Conservation (phyloP, 768 basidiomycete species). For the Rhodocollybia butyracea region DNA sequence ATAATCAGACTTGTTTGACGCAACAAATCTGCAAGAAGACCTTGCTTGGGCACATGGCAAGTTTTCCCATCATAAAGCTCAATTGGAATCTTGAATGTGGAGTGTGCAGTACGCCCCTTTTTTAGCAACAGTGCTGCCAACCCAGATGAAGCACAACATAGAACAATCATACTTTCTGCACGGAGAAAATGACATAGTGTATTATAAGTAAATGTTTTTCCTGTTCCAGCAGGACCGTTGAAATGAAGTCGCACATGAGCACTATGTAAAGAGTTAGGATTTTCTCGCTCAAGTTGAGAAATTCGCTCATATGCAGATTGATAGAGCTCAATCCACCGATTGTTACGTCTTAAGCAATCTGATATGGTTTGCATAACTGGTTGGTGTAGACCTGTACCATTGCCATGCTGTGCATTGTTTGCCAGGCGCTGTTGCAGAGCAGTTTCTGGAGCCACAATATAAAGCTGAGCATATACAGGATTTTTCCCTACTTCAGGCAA, state of each 20-base stretch:
- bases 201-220: constrained; percentile 44
- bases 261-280: no score
- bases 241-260: no score
- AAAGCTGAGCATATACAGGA: constrained; percentile 31
- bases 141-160: constrained; percentile 50
- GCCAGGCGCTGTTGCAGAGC: constrained; percentile 14
- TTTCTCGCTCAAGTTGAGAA: neutral
- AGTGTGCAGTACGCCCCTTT: constrained; percentile 47
- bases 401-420: neutral
- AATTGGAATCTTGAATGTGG: constrained; percentile 45
- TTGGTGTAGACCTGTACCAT: neutral
- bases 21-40: constrained; percentile 11
- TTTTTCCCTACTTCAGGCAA: constrained; percentile 14
- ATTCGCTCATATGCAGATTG: neutral
- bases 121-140: constrained; percentile 41
- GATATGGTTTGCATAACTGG: neutral
- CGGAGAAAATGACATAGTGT: constrained; percentile 27
- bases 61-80: constrained; percentile 22
- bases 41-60: constrained; percentile 32
- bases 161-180: constrained; percentile 26
- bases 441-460: constrained; percentile 31
- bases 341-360: neutral
- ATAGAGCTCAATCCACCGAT: neutral
- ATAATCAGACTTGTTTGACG: neutral
- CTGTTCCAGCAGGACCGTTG: constrained; percentile 38